Evolutionary conservation across 176 grass and related monocot species (phyloP).

Genomic region (Oryza glaberrima): DNA sequence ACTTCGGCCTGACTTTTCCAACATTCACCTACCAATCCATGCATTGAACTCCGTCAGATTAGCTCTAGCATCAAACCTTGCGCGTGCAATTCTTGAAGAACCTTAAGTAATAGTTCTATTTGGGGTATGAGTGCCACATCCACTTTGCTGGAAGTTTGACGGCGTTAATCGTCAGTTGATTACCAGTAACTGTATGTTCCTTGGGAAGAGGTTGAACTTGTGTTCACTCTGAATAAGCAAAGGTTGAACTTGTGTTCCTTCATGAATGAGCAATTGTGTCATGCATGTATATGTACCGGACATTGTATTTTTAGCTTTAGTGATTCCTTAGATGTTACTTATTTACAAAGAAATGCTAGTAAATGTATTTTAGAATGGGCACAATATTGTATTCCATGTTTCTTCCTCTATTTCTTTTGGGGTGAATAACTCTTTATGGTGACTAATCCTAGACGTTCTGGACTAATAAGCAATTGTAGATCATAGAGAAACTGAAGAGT

Average conservation of each 20-base stretch:
- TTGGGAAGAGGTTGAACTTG: conserved; percentile 1
- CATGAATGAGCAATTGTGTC: background rate
- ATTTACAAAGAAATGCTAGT: background rate
- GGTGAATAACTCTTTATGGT: too few relatives aligned
- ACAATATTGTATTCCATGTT: background rate
- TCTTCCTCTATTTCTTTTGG: too few relatives aligned
- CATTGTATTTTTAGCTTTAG: conserved; percentile 38
- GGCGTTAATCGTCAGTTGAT: conserved; percentile 1
- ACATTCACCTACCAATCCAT: conserved; percentile 54
- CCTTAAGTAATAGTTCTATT: conserved; percentile 46
- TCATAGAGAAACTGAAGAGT: too few relatives aligned
- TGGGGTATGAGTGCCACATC: background rate
- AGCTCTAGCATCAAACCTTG: conserved; percentile 77
- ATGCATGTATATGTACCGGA: conserved; percentile 4
- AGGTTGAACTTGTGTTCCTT: background rate
- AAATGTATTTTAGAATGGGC: background rate
- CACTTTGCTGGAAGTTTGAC: conserved; percentile 7
- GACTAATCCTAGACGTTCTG: too few relatives aligned
- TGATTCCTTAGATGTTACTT: background rate
- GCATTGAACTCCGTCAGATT: conserved; percentile 68
- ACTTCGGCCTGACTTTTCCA: conserved; percentile 67
- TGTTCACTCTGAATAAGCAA: background rate
- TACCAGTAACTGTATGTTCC: background rate
- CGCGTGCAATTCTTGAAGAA: conserved; percentile 76
- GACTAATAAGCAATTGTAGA: too few relatives aligned